phyloP scores from a whole-genome alignment of 495 filamentous ascomycete genomes.

The Halenospora varia region DNA sequence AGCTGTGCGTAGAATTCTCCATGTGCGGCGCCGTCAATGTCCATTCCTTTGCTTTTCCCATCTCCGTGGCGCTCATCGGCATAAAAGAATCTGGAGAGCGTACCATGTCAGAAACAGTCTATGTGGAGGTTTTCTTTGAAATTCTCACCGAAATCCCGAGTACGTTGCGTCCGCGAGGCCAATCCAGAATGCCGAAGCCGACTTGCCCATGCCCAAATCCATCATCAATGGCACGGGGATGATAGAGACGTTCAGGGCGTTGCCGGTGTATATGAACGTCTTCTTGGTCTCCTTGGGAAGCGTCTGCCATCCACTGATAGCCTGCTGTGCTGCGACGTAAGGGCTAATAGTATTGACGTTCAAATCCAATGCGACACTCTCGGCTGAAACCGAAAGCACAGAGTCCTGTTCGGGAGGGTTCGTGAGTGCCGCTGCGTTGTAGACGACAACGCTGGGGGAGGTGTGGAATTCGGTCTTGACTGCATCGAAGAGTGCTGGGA shows the following conservation, averaged over 20 bases:
- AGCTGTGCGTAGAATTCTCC: slow-evolving; percentile 14
- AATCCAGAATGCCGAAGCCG: slow-evolving; percentile 13
- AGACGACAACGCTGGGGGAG: slow-evolving; percentile 33
- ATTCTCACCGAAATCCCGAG: slow-evolving; percentile 15
- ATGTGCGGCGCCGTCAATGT: slow-evolving; percentile 11
- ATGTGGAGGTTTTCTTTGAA: slow-evolving; percentile 9
- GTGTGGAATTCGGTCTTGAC: slow-evolving; percentile 27
- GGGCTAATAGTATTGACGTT: slow-evolving; percentile 37
- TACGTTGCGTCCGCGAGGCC: slow-evolving; percentile 1
- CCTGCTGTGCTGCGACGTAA: slow-evolving; percentile 41
- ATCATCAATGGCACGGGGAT: slow-evolving; percentile 1
- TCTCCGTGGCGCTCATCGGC: slow-evolving; percentile 14
- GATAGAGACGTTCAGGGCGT: slow-evolving; percentile 12
- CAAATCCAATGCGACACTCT: slow-evolving; percentile 30
- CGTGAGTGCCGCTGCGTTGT: slow-evolving; percentile 25
- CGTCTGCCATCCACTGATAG: slow-evolving; percentile 33
- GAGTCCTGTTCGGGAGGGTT: slow-evolving; percentile 17
- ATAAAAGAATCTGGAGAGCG: slow-evolving; percentile 9
- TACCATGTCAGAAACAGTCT: slow-evolving; percentile 9
- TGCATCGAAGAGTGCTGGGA: slow-evolving; percentile 35
- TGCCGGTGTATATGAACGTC: slow-evolving; percentile 46
- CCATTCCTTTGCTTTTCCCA: slow-evolving; percentile 1
- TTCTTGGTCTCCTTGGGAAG: slow-evolving; percentile 35
- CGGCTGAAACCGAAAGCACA: slow-evolving; percentile 32
- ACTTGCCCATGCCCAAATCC: slow-evolving; percentile 11